These are phyloP conservation scores for Suillus plorans DNA, from an alignment of 768 basidiomycete genomes.

Conservation along the genomic window DNA sequence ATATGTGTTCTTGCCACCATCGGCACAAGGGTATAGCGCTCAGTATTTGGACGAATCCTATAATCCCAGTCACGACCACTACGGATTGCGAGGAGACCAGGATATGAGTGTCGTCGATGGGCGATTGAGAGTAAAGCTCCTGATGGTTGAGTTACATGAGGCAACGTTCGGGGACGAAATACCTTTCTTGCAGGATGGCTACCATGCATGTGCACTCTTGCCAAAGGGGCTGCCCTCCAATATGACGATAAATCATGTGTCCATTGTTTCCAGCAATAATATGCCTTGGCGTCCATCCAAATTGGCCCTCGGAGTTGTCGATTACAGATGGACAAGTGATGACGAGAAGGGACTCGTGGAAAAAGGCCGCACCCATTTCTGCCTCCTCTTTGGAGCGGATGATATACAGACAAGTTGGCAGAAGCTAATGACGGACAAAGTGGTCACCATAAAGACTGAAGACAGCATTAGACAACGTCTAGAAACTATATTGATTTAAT, in stretches of 20 bases:
- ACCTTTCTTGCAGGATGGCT: background rate
- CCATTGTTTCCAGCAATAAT: background rate
- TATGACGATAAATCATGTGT: background rate
- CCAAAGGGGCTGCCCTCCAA: background rate
- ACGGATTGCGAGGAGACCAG: conserved; percentile 22
- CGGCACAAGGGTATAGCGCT: conserved; percentile 14
- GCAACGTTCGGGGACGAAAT: background rate
- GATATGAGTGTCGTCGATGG: background rate
- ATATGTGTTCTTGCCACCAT: conserved; percentile 15
- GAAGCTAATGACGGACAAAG: conserved; percentile 15
- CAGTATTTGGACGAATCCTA: conserved; percentile 7
- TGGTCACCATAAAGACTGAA: conserved; percentile 17
- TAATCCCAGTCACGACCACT: conserved; percentile 11
- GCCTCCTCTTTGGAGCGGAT: conserved; percentile 17
- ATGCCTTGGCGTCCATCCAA: background rate
- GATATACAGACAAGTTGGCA: conserved; percentile 7
- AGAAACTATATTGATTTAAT: background rate
- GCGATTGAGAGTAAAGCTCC: background rate
- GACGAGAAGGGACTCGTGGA: conserved; percentile 12
- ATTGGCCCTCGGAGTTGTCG: conserved; percentile 22
- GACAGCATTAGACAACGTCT: conserved; percentile 9
- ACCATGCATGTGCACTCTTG: background rate
- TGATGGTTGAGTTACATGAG: background rate
- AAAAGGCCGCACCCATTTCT: conserved; percentile 14
- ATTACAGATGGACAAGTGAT: conserved; percentile 18